Percentiles rank a stretch among this genome's conserved stretches.
Evolutionary conservation across 2,329 filamentous ascomycete species (phyloP).

Genomic region (Aspergillus flavus): DNA sequence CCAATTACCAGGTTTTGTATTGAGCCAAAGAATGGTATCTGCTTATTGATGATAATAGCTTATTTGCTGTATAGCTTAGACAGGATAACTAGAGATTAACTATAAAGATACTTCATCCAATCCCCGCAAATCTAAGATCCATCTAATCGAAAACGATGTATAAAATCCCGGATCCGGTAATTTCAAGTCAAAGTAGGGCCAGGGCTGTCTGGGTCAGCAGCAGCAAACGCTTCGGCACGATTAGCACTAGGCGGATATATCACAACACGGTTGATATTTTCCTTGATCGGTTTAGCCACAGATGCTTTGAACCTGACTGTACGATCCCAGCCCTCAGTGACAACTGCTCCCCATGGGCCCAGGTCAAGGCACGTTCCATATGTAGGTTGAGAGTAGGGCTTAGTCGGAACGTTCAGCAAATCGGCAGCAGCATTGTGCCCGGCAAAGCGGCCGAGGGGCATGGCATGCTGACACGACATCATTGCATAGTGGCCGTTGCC

Average conservation of each 20-base stretch:
- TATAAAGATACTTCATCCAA: neutral
- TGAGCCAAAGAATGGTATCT: neutral
- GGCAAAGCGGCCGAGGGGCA: slow-evolving; percentile 34
- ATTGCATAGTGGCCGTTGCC: slow-evolving; percentile 30
- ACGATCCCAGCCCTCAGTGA: slow-evolving; percentile 35
- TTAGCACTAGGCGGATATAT: slow-evolving; percentile 37
- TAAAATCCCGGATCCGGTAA: neutral
- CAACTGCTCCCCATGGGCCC: slow-evolving; percentile 30
- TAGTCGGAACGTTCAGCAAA: slow-evolving; percentile 28
- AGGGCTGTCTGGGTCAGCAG: slow-evolving; percentile 24
- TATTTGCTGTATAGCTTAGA: neutral
- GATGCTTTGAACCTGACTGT: slow-evolving; percentile 30
- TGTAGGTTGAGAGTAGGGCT: slow-evolving; percentile 32
- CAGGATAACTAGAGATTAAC: neutral
- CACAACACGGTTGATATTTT: slow-evolving; percentile 35
- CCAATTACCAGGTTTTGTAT: neutral
- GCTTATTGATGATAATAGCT: neutral
- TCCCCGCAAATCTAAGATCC: neutral
- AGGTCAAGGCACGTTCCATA: slow-evolving; percentile 44
- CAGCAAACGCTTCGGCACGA: slow-evolving; percentile 23
- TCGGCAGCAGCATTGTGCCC: slow-evolving; percentile 41
- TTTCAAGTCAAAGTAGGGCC: neutral
- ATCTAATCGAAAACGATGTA: neutral
- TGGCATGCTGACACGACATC: slow-evolving; percentile 47
- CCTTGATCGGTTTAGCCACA: slow-evolving; percentile 37